Conservation (phyloP, 2,329 filamentous ascomycete genomes). For the Trichoderma simmonsii region DNA sequence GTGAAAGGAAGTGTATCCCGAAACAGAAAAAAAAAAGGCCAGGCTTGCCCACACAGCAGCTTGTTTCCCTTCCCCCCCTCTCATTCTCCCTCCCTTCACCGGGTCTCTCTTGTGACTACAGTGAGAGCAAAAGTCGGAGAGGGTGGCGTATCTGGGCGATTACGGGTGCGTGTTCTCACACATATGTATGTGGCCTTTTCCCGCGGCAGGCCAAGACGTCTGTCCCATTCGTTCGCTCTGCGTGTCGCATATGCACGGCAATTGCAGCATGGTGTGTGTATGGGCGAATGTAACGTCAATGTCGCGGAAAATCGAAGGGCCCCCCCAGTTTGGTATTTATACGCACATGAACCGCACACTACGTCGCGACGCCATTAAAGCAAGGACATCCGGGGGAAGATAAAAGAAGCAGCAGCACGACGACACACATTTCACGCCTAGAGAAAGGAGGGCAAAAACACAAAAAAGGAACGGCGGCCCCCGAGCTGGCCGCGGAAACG, state of each 20-base stretch:
- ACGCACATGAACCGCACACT: conserved; percentile 20
- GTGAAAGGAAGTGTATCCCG: conserved; percentile 4
- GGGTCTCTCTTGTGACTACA: conserved; percentile 9
- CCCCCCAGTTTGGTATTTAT: conserved; percentile 18
- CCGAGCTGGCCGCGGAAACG: conserved; percentile 16
- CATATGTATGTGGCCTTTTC: conserved; percentile 18
- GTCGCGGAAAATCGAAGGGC: conserved; percentile 24
- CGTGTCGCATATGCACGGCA: conserved; percentile 20
- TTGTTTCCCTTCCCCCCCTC: neutral
- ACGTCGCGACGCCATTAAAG: conserved; percentile 15
- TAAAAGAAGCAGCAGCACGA: neutral
- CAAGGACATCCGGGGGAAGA: neutral
- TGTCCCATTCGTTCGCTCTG: conserved; percentile 16
- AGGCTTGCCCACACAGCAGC: conserved; percentile 12
- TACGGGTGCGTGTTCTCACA: conserved; percentile 10
- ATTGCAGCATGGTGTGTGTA: conserved; percentile 21
- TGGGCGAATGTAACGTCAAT: conserved; percentile 27
- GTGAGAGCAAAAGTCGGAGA: neutral
- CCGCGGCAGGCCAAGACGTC: conserved; percentile 19
- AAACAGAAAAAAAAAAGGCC: conserved; percentile 9
- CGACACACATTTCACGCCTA: conserved; percentile 1
- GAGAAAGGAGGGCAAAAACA: conserved; percentile 13
- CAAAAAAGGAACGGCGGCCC: conserved; percentile 14
- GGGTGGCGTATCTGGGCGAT: conserved; percentile 19
- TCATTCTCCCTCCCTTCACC: conserved; percentile 16